Percentiles rank a stretch among this genome's conserved stretches.
Conservation (phyloP, 139 green algal genomes). For the Coelastrella sp. region DNA sequence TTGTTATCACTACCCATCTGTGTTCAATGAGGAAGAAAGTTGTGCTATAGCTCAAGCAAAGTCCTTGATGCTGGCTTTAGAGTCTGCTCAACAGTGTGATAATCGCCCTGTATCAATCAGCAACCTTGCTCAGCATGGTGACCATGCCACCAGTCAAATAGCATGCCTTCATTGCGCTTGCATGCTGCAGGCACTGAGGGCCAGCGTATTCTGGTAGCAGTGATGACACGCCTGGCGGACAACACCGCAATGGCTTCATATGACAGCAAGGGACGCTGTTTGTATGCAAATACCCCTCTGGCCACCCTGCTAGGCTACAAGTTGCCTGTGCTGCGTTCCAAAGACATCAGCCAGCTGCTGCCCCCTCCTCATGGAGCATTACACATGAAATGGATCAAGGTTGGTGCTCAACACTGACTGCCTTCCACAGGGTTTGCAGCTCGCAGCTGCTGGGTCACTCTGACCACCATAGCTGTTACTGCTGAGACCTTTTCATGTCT, state of each 20-base stretch:
- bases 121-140: too few species aligned
- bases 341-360: conserved; percentile 53
- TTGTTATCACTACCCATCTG: too few species aligned
- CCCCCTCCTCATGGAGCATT: conserved; percentile 52
- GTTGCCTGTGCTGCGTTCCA: conserved; percentile 40
- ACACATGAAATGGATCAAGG: conserved; percentile 62
- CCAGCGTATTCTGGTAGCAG: conserved; percentile 57
- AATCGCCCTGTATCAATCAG: too few species aligned
- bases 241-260: conserved; percentile 38
- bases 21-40: too few species aligned
- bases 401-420: neutral
- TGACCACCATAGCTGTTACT: too few species aligned
- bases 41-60: too few species aligned
- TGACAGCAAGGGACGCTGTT: conserved; percentile 53
- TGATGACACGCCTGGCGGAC: conserved; percentile 45
- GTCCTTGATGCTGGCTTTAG: too few species aligned
- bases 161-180: neutral
- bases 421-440: neutral
- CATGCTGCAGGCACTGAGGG: conserved; percentile 46
- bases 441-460: too few species aligned
- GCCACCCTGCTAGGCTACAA: conserved; percentile 56
- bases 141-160: too few species aligned
- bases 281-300: conserved; percentile 55
- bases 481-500: too few species aligned
- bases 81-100: too few species aligned